A percentile compares a stretch with the other conserved stretches of the same genome.
These are phyloP conservation scores for Thelonectria discophora DNA, from an alignment of 2,329 filamentous ascomycete species.

Conservation along the genomic window DNA sequence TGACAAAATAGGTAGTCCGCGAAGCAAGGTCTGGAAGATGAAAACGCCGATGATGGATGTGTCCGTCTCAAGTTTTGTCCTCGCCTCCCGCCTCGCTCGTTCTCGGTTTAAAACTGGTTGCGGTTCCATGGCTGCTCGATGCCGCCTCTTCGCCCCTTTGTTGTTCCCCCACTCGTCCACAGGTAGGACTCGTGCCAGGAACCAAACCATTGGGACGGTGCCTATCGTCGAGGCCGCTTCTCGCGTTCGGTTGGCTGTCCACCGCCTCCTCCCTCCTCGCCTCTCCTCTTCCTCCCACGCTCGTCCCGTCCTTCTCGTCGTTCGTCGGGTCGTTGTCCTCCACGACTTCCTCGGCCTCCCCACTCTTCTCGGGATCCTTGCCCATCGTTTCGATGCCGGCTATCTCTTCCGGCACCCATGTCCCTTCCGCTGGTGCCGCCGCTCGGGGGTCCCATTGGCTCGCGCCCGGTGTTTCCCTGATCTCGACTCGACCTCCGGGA, in stretches of 20 bases:
- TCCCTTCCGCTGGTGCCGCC: constrained; percentile 40
- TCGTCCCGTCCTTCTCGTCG: constrained; percentile 49
- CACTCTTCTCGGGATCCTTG: constrained; percentile 47
- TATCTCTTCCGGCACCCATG: constrained; percentile 44
- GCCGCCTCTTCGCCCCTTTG: constrained; percentile 7
- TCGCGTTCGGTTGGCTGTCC: constrained; percentile 56
- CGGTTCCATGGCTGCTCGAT: neutral
- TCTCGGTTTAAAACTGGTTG: neutral
- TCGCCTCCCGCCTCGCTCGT: constrained; percentile 8
- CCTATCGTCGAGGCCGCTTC: constrained; percentile 63
- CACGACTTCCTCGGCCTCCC: constrained; percentile 47
- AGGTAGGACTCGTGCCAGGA: constrained; percentile 2
- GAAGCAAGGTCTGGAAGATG: constrained; percentile 20
- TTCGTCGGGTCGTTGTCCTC: constrained; percentile 44
- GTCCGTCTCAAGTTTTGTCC: constrained; percentile 16
- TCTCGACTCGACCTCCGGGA: constrained; percentile 43
- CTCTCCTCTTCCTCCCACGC: constrained; percentile 52
- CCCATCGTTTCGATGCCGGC: constrained; percentile 45
- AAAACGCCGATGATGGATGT: constrained; percentile 4
- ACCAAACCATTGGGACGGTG: constrained; percentile 12
- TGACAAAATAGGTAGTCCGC: constrained; percentile 11
- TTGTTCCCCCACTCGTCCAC: constrained; percentile 33
- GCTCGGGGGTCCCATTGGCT: constrained; percentile 44
- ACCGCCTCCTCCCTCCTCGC: constrained; percentile 57
- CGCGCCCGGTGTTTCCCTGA: constrained; percentile 39